A percentile compares a stretch with the other conserved stretches of the same genome.
Conservation (phyloP, 1,284 basidiomycete species). For the Coriolopsis trogii region DNA sequence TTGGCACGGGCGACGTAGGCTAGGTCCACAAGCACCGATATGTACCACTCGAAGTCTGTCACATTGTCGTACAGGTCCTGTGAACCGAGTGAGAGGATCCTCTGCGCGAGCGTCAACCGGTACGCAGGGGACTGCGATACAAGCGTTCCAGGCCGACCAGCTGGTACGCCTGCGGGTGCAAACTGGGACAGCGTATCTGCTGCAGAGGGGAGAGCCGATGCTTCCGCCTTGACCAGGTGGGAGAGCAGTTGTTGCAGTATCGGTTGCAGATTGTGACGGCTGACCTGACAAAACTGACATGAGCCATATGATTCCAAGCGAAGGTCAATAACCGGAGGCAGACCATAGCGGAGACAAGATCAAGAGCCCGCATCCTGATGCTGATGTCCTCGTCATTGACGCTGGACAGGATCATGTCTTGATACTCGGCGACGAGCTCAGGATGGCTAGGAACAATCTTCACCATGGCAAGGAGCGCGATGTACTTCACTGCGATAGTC, state of each 20-base stretch:
- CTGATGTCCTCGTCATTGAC: slow-evolving; percentile 94
- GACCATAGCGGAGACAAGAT: slow-evolving; percentile 93
- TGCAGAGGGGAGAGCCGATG: slow-evolving; percentile 56
- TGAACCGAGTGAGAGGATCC: slow-evolving; percentile 84
- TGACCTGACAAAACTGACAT: slow-evolving; percentile 55
- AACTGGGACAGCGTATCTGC: slow-evolving; percentile 62
- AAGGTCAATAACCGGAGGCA: slow-evolving; percentile 23
- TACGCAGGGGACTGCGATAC: slow-evolving; percentile 78
- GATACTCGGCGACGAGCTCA: slow-evolving; percentile 89
- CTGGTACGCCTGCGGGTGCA: slow-evolving; percentile 40
- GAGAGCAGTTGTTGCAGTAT: slow-evolving; percentile 88
- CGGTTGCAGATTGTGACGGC: slow-evolving; percentile 81
- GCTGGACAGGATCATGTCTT: slow-evolving; percentile 89
- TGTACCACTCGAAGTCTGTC: slow-evolving; percentile 94
- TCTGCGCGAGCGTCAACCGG: slow-evolving; percentile 78
- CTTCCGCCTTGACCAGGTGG: slow-evolving; percentile 76
- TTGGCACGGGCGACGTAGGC: slow-evolving; percentile 82
- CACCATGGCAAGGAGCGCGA: slow-evolving; percentile 91
- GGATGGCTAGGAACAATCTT: slow-evolving; percentile 96
- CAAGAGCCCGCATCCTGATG: slow-evolving; percentile 93
- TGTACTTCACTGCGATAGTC: slow-evolving; percentile 84
- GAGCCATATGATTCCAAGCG: slow-evolving; percentile 4
- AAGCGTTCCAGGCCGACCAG: slow-evolving; percentile 40
- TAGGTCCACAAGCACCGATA: slow-evolving; percentile 91
- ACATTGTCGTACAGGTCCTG: slow-evolving; percentile 87